Base-by-base conservation (phyloP, 345 rosid genomes). In the Cardamine resedifolia region DNA sequence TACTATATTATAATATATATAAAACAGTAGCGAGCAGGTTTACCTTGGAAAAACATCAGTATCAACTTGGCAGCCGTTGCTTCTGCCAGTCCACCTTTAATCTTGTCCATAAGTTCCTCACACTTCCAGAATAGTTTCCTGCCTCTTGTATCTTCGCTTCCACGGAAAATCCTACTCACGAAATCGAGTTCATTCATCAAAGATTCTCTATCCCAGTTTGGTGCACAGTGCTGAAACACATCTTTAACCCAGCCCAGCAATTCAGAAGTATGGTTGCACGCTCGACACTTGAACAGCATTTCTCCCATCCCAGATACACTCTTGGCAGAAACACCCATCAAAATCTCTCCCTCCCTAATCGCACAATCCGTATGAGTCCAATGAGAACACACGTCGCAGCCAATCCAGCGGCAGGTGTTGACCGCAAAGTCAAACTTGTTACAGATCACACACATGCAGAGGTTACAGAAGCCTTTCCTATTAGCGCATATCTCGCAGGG, bases 281-380 rank as follows among this genome's bases (percentile, higher is more conserved):
- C 97, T 78, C 89, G 80, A 66, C 98, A 96, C 66, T 76, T 75
- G 78, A 96, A 92, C 75, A 88, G 85, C 98, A 96, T 96, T 71
- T 96, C 99, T 50, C 85, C 79, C 24, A 83, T 87, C 45, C 88
- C 90, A 1, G 82, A 81, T 58, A 84, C 88, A 66, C 75, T 88
- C 83, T 88, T 92, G 21, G 81, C 81, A 70, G 96, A 85, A 47
- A 87, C 78, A 39, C 96, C 98, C 87, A 75, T 90, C 19, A 83
- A 83, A 60, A 96, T 90, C 80, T 86, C 92, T 55, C 87, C 92
- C 39, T 96, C 96, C 10, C 92, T 89, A 51, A 91, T 90, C 4
- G 99, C 99, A 80, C 99, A 95, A 73, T 91, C 99, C 2, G 96
- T 88, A 81, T 95, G 98, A 60, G 98, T 91, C 98, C 99, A 95